phyloP scores from a whole-genome alignment of 2,329 filamentous ascomycete genomes.

The Thelonectria discophora region DNA sequence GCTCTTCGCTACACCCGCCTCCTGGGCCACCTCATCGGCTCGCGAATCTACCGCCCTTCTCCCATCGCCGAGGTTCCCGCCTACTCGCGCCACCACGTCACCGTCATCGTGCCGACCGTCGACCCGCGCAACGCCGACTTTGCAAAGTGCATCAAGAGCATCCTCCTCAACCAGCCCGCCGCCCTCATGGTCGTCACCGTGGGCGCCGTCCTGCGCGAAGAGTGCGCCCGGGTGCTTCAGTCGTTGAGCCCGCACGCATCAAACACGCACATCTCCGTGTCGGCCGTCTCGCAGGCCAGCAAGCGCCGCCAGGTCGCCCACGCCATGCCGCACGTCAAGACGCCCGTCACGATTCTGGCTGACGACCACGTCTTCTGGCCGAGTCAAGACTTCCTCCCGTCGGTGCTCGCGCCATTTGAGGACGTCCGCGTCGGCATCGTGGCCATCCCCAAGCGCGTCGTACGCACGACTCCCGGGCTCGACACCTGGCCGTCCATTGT shows the following conservation, averaged over 20 bases:
- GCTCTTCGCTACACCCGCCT: slow-evolving; percentile 55
- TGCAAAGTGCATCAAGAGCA: slow-evolving; percentile 50
- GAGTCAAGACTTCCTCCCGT: slow-evolving; percentile 49
- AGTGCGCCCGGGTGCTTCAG: slow-evolving; percentile 30
- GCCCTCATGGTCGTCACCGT: slow-evolving; percentile 57
- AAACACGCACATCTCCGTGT: slow-evolving; percentile 43
- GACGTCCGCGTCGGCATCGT: slow-evolving; percentile 61
- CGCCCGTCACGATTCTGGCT: slow-evolving; percentile 54
- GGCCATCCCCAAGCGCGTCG: slow-evolving; percentile 64
- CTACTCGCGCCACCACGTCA: slow-evolving; percentile 52
- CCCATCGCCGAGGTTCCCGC: slow-evolving; percentile 37
- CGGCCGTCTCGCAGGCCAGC: slow-evolving; percentile 48
- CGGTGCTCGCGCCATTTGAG: slow-evolving; percentile 55
- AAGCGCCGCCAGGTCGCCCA: slow-evolving; percentile 59
- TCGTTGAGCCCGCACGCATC: slow-evolving; percentile 14
- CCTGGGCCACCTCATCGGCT: slow-evolving; percentile 53
- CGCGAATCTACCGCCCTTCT: slow-evolving; percentile 51
- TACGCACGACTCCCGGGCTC: slow-evolving; percentile 46
- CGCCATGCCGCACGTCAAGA: slow-evolving; percentile 50
- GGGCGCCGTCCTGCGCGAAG: slow-evolving; percentile 41
- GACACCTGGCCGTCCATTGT: slow-evolving; percentile 48
- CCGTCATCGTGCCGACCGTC: slow-evolving; percentile 62
- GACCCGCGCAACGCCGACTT: slow-evolving; percentile 55
- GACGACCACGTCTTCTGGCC: slow-evolving; percentile 66
- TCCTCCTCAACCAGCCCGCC: slow-evolving; percentile 50